Evolutionary conservation across 768 basidiomycete species (phyloP), one percentile per base, ranked within the genome.

Genomic region (Lactarius quietus): DNA sequence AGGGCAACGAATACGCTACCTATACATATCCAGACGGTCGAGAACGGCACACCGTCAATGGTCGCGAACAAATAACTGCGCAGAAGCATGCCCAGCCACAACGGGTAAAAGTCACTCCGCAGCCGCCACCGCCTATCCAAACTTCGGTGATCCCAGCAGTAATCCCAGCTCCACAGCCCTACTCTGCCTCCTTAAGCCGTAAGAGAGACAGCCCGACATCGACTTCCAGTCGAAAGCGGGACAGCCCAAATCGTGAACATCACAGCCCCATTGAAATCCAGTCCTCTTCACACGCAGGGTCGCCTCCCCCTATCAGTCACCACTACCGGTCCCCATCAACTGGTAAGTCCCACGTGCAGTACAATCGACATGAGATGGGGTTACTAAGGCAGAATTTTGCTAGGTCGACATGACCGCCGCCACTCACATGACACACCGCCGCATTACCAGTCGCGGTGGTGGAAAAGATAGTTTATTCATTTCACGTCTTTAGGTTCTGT

Each of bases 1-100:
- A 92, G 90, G 90, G 90, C 3, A 90, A 90, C 68, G 88, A 90
- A 70, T 88, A 91, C 73, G 77, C 88, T 55, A 86, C 82, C 15
- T 84, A 85, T 59, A 85, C 80, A 9, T 83, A 82, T 62, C 83
- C 86, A 6, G 88, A 92, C 61, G 90, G 90, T 10, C 82, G 83
- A 51, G 81, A 89, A 71, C 76, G 84, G 3, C 80, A 81, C 70
- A 87, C 83, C 18, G 78, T 93, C 70, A 91, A 93, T 63, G 90
- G 90, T 14, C 73, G 88, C 35, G 80, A 82, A 14, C 82, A 81
- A 45, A 61, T 60, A 18, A 23, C 39, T 23, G 26, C 63, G 6
- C 48, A 58, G 52, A 26, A 60, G 17, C 54, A 66, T 17, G 43
- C 15, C 23, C 63, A 52, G 29, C 35, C 63, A 6, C 66, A 51